Percentiles rank a stretch among this genome's conserved stretches.
phyloP scores from a whole-genome alignment of 2,329 filamentous ascomycete species.

The Aspergillus melleus region DNA sequence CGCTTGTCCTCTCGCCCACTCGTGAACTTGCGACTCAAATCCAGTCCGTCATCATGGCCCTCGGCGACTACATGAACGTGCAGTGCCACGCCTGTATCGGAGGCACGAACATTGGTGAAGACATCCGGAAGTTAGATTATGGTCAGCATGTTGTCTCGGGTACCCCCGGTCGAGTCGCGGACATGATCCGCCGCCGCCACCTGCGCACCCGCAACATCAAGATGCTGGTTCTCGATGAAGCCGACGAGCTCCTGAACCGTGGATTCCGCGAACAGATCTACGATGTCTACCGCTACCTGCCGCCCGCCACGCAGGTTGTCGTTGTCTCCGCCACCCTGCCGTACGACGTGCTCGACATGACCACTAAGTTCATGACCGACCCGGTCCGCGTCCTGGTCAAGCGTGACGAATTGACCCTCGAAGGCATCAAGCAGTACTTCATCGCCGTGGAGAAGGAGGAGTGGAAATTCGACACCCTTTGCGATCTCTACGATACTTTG shows the following conservation, averaged over 20 bases:
- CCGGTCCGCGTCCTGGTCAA: slow-evolving; percentile 95
- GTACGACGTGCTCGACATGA: slow-evolving; percentile 98
- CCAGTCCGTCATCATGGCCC: slow-evolving; percentile 97
- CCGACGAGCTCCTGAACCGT: slow-evolving; percentile 80
- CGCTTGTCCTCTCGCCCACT: slow-evolving; percentile 91
- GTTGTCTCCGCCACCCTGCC: slow-evolving; percentile 95
- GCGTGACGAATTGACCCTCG: slow-evolving; percentile 96
- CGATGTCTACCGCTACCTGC: slow-evolving; percentile 96
- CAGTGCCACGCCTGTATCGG: slow-evolving; percentile 99
- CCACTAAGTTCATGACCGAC: slow-evolving; percentile 99
- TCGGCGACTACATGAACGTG: slow-evolving; percentile 99
- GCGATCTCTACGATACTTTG: slow-evolving; percentile 96
- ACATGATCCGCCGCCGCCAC: slow-evolving; percentile 75
- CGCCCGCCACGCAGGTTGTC: slow-evolving; percentile 96
- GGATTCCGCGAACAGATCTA: slow-evolving; percentile 99
- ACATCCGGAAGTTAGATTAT: slow-evolving; percentile 96
- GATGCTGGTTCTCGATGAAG: slow-evolving; percentile 75
- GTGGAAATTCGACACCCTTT: slow-evolving; percentile 99
- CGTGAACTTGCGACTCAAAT: slow-evolving; percentile 98
- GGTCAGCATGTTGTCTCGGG: slow-evolving; percentile 97
- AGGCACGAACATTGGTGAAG: slow-evolving; percentile 95
- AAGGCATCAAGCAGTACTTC: slow-evolving; percentile 98
- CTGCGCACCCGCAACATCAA: slow-evolving; percentile 74
- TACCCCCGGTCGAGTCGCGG: slow-evolving; percentile 92
- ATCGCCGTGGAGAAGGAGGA: slow-evolving; percentile 99